Percentiles rank a stretch among this genome's conserved stretches.
These are phyloP conservation scores for Mallotus repandus DNA, from an alignment of 441 rosid genomes.

Conservation along the genomic window DNA sequence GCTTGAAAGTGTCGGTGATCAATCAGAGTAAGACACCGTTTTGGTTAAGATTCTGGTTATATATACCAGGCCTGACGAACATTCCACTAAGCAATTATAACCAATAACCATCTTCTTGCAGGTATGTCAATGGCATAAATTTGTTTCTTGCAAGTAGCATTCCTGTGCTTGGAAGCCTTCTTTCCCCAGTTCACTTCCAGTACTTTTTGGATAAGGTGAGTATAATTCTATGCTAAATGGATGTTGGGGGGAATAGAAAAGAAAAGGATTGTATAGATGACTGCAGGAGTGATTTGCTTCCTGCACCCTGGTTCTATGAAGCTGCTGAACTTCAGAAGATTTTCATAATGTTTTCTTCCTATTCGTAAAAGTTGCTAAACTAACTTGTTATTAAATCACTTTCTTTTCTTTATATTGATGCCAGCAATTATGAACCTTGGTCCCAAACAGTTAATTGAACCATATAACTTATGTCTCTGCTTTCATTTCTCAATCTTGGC, in stretches of 20 bases:
- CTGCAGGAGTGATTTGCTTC: not conserved
- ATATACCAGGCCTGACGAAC: constrained; percentile 10
- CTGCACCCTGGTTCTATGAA: not conserved
- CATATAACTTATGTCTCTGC: not conserved
- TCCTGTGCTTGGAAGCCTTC: constrained; percentile 87
- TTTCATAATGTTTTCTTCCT: not conserved
- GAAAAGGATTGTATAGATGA: too few relatives aligned
- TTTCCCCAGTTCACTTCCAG: constrained; percentile 86
- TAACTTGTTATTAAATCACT: not conserved
- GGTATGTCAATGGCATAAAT: constrained; percentile 90
- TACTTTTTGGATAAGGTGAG: constrained; percentile 97
- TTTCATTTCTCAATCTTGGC: constrained; percentile 15
- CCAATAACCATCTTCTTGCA: constrained; percentile 39
- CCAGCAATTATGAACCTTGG: constrained; percentile 5
- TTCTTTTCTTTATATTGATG: not conserved
- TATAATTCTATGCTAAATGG: not conserved
- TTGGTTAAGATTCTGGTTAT: constrained; percentile 12
- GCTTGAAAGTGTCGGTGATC: constrained; percentile 99
- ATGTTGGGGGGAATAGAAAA: too few relatives aligned
- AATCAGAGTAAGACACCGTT: constrained; percentile 70
- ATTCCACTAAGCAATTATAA: constrained; percentile 19
- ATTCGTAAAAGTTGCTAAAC: not conserved
- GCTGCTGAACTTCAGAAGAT: not conserved
- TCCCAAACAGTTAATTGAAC: not conserved
- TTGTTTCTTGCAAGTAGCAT: constrained; percentile 73